Base-by-base conservation (phyloP, 2,329 filamentous ascomycete species). In the Tolypocladium sp. region DNA sequence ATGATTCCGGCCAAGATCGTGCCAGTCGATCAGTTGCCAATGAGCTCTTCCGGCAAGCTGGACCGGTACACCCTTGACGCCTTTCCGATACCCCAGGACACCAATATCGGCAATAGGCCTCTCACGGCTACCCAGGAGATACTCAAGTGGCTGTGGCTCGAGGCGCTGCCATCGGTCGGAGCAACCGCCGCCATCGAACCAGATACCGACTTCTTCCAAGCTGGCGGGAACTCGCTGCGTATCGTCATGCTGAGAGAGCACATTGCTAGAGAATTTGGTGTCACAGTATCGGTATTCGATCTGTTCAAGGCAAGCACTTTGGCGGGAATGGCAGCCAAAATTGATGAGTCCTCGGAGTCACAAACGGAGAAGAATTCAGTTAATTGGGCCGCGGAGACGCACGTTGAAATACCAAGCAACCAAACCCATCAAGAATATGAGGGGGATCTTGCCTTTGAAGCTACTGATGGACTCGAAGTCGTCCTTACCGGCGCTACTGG, bases 151-250 rank as follows among this genome's bases (percentile, higher is more conserved):
- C 33, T 64, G 1, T 63, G 61, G 64, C 52, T 49, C 10, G 55
- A 61, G 22, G 44, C 59, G 10, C 37, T 62, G 55, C 57, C 55
- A 27, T 57, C 22, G 33, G 49, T 42, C n/a, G 41, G 41, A 42
- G 20, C 20, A 12, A 42, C 33, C 52, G 55, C 20, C 30, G 57
- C 56, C 2, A 63, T 68, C 9, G 44, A 59, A 0, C 17, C 58
- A 0, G 41, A 62, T 3, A 66, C 74, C 4, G 70, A 76, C 63
- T 79, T 80, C 64, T 79, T 78, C 65, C 59, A 60, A 0, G 61
- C 72, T 2, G 77, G 77, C 2, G 77, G 76, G 6, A 77, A 70
- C 59, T 79, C 76, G 0, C 57, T 78, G 6, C 66, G 76, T 0
- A 61, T 78, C 1, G 63, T 78, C 13, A 60, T 66, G 3, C 70